Percentiles rank a stretch among this genome's conserved stretches.
These are phyloP conservation scores for Syncephalastrum racemosum DNA, from an alignment of 371 early-diverging fungal genomes.

Conservation along the genomic window DNA sequence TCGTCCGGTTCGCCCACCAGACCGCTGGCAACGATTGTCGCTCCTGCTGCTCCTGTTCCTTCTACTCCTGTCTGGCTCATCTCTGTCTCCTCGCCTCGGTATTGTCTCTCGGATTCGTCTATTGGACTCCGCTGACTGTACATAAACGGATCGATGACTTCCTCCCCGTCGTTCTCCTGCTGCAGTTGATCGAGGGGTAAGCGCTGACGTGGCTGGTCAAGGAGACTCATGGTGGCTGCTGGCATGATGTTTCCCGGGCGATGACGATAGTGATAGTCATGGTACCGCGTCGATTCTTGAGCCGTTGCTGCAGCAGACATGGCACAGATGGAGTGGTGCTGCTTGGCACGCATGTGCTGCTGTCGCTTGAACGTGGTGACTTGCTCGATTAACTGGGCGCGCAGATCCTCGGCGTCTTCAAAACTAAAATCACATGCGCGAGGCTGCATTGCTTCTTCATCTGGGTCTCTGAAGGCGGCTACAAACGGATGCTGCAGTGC, in stretches of 20 bases:
- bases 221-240: constrained; percentile 21
- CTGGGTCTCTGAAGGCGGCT: constrained; percentile 37
- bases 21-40: constrained; percentile 8
- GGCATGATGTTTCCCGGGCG: constrained; percentile 7
- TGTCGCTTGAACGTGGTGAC: constrained; percentile 18
- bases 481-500: constrained; percentile 79
- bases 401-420: constrained; percentile 24
- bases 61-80: neutral
- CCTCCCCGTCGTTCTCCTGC: constrained; percentile 1
- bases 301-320: constrained; percentile 2
- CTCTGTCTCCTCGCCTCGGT: too few relatives aligned
- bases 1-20: constrained; percentile 27
- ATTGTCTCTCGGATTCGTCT: too few relatives aligned
- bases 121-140: too few relatives aligned
- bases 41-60: constrained; percentile 4
- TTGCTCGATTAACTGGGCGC: constrained; percentile 22
- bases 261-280: neutral
- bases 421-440: constrained; percentile 22
- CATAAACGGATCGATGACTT: neutral
- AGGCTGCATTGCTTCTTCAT: constrained; percentile 23
- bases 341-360: neutral
- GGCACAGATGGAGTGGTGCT: constrained; percentile 3
- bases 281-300: neutral
- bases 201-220: constrained; percentile 2
- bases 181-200: neutral